Evolutionary conservation across 441 rosid species (phyloP).

Genomic region (Dalechampia spathulata): DNA sequence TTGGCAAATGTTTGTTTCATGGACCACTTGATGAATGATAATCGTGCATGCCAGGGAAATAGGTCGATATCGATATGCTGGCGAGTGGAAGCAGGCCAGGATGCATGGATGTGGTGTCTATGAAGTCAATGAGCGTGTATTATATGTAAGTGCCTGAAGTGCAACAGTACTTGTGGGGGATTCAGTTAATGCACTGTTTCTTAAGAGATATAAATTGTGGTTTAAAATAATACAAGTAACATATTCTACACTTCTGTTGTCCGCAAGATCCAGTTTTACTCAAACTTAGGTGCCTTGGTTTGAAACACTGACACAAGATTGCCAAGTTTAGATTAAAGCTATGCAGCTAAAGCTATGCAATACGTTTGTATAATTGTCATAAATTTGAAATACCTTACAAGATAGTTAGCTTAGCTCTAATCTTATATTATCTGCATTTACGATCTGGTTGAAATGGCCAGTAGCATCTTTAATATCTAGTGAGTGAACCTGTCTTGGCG

Average conservation of each 20-base stretch:
- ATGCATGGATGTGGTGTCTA: slow-evolving; percentile 94
- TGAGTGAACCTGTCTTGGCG: background rate
- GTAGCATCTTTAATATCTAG: background rate
- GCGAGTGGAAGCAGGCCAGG: slow-evolving; percentile 91
- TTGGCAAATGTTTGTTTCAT: slow-evolving; percentile 1
- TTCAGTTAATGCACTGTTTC: background rate
- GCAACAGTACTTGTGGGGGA: background rate
- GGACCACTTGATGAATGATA: slow-evolving; percentile 11
- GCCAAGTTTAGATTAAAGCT: background rate
- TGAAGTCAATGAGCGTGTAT: slow-evolving; percentile 59
- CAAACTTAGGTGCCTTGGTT: background rate
- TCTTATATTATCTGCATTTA: background rate
- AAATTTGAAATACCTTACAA: background rate
- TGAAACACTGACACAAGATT: background rate
- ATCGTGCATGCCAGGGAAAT: slow-evolving; percentile 52
- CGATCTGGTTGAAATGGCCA: background rate
- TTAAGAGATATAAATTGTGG: background rate
- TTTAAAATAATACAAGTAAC: slow-evolving; percentile 2
- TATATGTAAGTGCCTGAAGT: slow-evolving; percentile 42
- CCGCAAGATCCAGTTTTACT: background rate
- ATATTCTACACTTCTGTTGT: background rate
- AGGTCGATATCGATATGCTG: slow-evolving; percentile 91
- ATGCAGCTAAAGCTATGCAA: background rate
- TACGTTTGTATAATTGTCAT: background rate
- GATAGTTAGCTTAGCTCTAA: background rate